These are phyloP conservation scores for Teunomyces pallodes DNA, from an alignment of 805 yeast genomes.

Conservation along the genomic window DNA sequence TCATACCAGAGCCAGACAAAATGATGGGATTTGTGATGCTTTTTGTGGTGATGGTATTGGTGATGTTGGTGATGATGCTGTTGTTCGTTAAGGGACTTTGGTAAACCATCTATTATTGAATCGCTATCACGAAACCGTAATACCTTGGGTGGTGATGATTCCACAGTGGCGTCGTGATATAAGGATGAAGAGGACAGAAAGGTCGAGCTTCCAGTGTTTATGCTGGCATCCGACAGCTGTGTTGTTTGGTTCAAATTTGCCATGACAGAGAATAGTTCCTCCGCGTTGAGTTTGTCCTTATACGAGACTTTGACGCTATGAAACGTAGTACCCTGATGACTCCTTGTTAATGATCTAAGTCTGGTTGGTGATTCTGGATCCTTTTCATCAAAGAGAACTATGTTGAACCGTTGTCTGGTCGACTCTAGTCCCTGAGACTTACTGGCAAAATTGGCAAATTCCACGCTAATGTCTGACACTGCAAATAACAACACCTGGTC, in stretches of 20 bases:
- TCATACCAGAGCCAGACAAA: conserved; percentile 34
- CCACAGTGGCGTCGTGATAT: conserved; percentile 4
- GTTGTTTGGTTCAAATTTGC: conserved; percentile 9
- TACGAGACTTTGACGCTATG: conserved; percentile 18
- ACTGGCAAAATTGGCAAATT: conserved; percentile 19
- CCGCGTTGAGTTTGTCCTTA: conserved; percentile 17
- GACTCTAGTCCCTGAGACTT: conserved; percentile 27
- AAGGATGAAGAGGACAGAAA: conserved; percentile 1
- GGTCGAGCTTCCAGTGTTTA: conserved; percentile 9
- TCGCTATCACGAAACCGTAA: conserved; percentile 16
- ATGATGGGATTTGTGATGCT: conserved; percentile 6
- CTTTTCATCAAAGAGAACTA: conserved; percentile 19
- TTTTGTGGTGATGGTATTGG: conserved; percentile 1
- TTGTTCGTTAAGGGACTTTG: not conserved
- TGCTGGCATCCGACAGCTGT: conserved; percentile 10
- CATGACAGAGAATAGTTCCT: conserved; percentile 17
- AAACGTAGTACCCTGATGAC: conserved; percentile 15
- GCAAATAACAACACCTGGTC: conserved; percentile 22
- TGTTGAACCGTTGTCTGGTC: conserved; percentile 22
- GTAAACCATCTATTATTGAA: conserved; percentile 11
- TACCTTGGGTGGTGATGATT: not conserved
- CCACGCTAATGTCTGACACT: conserved; percentile 11
- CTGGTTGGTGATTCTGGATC: conserved; percentile 10
- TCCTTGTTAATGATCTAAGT: conserved; percentile 4
- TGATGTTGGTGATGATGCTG: conserved; percentile 3